phyloP scores from a whole-genome alignment of 148 eudicot genomes.

The Vaccinium myrtillus region DNA sequence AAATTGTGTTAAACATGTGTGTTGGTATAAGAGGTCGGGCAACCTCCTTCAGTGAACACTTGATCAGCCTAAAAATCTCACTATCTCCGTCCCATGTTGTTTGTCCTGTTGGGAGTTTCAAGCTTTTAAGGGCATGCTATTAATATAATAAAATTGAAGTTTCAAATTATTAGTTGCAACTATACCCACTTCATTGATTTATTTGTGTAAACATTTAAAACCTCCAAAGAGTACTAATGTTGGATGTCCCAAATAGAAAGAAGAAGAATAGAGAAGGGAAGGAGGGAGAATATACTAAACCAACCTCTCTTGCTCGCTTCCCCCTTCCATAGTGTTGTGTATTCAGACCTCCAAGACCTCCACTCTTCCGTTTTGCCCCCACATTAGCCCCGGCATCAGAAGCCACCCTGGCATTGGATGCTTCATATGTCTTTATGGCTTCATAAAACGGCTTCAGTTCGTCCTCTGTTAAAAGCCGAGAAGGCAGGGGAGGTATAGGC shows the following conservation, averaged over 20 bases:
- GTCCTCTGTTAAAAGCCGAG: constrained; percentile 80
- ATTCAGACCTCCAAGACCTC: constrained; percentile 67
- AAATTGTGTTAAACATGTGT: not conserved
- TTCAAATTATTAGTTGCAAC: not conserved
- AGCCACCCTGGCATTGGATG: constrained; percentile 28
- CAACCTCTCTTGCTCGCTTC: constrained; percentile 97
- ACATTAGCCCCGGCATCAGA: constrained; percentile 55
- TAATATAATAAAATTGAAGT: not conserved
- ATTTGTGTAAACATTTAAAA: not conserved
- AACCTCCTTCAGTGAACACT: constrained; percentile 9
- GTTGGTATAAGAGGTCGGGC: not conserved
- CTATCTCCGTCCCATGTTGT: not conserved
- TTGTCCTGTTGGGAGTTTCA: not conserved
- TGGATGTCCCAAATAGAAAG: constrained; percentile 3
- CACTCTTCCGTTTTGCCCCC: constrained; percentile 78
- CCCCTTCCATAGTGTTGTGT: constrained; percentile 96
- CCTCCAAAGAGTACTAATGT: not conserved
- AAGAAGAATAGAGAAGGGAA: not conserved
- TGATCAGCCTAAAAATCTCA: not conserved
- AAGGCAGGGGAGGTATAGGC: constrained; percentile 54
- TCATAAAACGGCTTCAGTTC: constrained; percentile 78
- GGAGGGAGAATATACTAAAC: constrained; percentile 22
- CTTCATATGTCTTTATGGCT: constrained; percentile 74
- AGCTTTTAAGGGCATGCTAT: not conserved
- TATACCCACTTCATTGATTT: not conserved